Conservation (phyloP, 2,329 filamentous ascomycete genomes). For the Ophiostoma himal-ulmi region DNA sequence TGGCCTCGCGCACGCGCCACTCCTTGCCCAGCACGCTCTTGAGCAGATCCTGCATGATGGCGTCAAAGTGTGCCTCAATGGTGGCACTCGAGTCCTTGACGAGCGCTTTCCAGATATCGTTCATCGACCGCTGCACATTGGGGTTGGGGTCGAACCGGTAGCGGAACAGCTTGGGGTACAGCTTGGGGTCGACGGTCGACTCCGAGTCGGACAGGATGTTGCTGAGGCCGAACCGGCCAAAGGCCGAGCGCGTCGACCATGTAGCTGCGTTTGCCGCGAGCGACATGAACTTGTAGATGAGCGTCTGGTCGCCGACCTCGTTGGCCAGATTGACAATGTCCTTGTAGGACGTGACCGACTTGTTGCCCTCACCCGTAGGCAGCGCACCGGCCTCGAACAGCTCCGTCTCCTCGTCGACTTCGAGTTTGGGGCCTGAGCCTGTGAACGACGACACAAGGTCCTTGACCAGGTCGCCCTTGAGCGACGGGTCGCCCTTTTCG, state of each 20-base stretch:
- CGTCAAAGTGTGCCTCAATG: slow-evolving; percentile 76
- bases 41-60: slow-evolving; percentile 81
- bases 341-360: slow-evolving; percentile 79
- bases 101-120: slow-evolving; percentile 94
- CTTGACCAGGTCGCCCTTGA: slow-evolving; percentile 77
- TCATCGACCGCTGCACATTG: slow-evolving; percentile 92
- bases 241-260: slow-evolving; percentile 94
- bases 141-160: slow-evolving; percentile 93
- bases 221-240: slow-evolving; percentile 88
- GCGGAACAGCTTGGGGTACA: slow-evolving; percentile 90
- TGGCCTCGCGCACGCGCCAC: slow-evolving; percentile 89
- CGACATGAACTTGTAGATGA: slow-evolving; percentile 99
- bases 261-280: slow-evolving; percentile 92
- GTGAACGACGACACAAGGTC: slow-evolving; percentile 89
- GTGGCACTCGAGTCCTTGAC: slow-evolving; percentile 74
- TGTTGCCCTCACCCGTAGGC: slow-evolving; percentile 77
- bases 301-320: slow-evolving; percentile 87
- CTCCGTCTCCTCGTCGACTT: slow-evolving; percentile 85
- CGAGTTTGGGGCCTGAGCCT: slow-evolving; percentile 65
- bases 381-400: slow-evolving; percentile 87
- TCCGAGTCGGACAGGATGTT: slow-evolving; percentile 75
- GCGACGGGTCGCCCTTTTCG: slow-evolving; percentile 74
- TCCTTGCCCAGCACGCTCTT: slow-evolving; percentile 82
- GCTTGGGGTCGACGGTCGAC: slow-evolving; percentile 79
- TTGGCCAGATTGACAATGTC: slow-evolving; percentile 95